phyloP scores from a whole-genome alignment of 1,284 basidiomycete species.

The Trametes sp. region DNA sequence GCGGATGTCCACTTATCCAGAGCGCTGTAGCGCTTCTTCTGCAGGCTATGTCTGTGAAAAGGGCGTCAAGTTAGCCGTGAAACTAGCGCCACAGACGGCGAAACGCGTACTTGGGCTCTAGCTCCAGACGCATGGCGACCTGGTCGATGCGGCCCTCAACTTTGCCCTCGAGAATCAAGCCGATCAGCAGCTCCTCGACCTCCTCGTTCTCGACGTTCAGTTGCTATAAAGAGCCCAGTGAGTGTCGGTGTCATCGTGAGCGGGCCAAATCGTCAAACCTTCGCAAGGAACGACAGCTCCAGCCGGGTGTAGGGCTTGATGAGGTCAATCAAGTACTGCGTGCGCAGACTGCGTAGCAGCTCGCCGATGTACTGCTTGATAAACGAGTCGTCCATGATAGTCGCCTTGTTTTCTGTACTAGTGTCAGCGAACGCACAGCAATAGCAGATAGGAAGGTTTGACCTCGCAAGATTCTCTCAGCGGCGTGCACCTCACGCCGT shows the following conservation, averaged over 20 bases:
- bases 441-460: constrained; percentile 26
- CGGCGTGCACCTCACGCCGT: constrained; percentile 92
- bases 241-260: constrained; percentile 1
- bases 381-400: constrained; percentile 95
- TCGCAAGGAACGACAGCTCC: constrained; percentile 90
- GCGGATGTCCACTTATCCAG: constrained; percentile 84
- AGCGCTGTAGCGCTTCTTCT: constrained; percentile 85
- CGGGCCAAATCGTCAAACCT: constrained; percentile 53
- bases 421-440: constrained; percentile 15
- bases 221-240: constrained; percentile 65
- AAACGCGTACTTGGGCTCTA: constrained; percentile 81
- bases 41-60: constrained; percentile 74
- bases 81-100: constrained; percentile 5
- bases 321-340: constrained; percentile 96
- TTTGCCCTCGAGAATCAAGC: constrained; percentile 93
- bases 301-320: constrained; percentile 97
- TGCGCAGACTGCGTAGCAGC: constrained; percentile 90
- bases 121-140: constrained; percentile 89
- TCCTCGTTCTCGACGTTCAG: constrained; percentile 88
- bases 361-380: constrained; percentile 96
- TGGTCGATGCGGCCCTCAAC: constrained; percentile 97
- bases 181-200: constrained; percentile 93
- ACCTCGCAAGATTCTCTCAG: constrained; percentile 95
- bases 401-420: constrained; percentile 82
- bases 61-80: neutral